Evolutionary conservation across 2,329 filamentous ascomycete species (phyloP).

Genomic region (Raffaelea arxii): DNA sequence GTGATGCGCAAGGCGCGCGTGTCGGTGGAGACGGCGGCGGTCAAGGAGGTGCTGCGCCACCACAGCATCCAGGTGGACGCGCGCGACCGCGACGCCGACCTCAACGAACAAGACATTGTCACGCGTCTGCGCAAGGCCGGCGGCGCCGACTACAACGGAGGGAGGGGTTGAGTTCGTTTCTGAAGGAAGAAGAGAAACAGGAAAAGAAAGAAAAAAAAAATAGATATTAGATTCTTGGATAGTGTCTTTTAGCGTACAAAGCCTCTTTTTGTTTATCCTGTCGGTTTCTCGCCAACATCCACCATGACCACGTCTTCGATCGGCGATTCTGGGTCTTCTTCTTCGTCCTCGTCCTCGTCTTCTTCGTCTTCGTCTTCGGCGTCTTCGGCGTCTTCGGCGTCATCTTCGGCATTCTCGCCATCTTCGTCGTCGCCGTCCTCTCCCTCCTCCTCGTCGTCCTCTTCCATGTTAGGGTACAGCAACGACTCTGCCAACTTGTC

Average conservation of each 20-base stretch:
- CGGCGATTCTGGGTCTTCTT: constrained; percentile 6
- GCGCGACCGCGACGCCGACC: constrained; percentile 42
- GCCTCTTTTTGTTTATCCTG: too few species aligned
- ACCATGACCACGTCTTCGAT: constrained; percentile 5
- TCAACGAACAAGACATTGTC: constrained; percentile 53
- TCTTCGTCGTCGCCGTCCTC: constrained; percentile 11
- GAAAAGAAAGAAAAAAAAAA: neutral
- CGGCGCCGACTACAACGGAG: constrained; percentile 63
- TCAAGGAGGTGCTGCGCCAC: constrained; percentile 54
- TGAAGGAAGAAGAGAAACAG: neutral
- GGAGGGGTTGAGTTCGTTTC: constrained; percentile 32
- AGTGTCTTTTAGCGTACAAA: too few species aligned
- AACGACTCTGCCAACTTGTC: constrained; percentile 44
- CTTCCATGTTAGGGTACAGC: constrained; percentile 41
- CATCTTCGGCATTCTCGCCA: constrained; percentile 12
- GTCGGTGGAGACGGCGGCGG: constrained; percentile 55
- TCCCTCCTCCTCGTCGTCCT: constrained; percentile 21
- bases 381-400: constrained; percentile 22
- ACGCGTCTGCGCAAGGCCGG: constrained; percentile 53
- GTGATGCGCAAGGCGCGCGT: constrained; percentile 63
- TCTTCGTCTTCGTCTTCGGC: constrained; percentile 19
- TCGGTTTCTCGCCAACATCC: neutral
- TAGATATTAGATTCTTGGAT: neutral
- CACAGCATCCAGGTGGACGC: constrained; percentile 58
- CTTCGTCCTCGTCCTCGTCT: constrained; percentile 8